Evolutionary conservation across 1,284 basidiomycete genomes (phyloP), one percentile per base, ranked within the genome.

Genomic region (Golubevia pallescens): DNA sequence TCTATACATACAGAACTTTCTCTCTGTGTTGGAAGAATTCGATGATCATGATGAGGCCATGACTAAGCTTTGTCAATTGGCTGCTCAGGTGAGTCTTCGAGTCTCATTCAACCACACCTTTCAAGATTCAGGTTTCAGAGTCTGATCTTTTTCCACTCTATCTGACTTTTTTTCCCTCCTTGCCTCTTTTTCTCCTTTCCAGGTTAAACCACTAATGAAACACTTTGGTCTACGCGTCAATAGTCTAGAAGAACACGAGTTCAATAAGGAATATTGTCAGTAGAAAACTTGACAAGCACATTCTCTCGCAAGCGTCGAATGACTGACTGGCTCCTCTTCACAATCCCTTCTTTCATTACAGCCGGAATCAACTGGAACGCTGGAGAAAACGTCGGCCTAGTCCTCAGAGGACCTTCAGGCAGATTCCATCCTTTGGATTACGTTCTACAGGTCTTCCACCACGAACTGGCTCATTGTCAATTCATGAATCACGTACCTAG

Each of bases 161-260:
- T n/a, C n/a, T n/a, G n/a, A n/a, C n/a, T n/a, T n/a, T n/a, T n/a
- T n/a, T n/a, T n/a, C n/a, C n/a, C n/a, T n/a, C n/a, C n/a, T n/a
- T n/a, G n/a, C n/a, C n/a, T n/a, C n/a, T n/a, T n/a, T n/a, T n/a
- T n/a, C n/a, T n/a, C n/a, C n/a, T n/a, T n/a, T n/a, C n/a, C n/a
- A n/a, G n/a, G 75, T 77, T 20, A 74, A 77, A 59, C 77, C 77
- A 1, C 66, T 78, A 6, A 78, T 78, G 77, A 74, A 73, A 57
- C 57, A 57, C 21, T 69, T 75, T 24, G 77, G 75, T 13, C 74
- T 78, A 38, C 68, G 71, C 61, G 71, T 78, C 65, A 78, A 77
- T 65, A 75, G 73, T 19, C 67, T 78, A 13, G 76, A 77, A 42
- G 74, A 78, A 54, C 77, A 71, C 21, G 67, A 77, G 61, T 72